Evolutionary conservation across 2,329 filamentous ascomycete genomes (phyloP), one percentile per base, ranked within the genome.

Genomic region (Fusarium beomiforme): DNA sequence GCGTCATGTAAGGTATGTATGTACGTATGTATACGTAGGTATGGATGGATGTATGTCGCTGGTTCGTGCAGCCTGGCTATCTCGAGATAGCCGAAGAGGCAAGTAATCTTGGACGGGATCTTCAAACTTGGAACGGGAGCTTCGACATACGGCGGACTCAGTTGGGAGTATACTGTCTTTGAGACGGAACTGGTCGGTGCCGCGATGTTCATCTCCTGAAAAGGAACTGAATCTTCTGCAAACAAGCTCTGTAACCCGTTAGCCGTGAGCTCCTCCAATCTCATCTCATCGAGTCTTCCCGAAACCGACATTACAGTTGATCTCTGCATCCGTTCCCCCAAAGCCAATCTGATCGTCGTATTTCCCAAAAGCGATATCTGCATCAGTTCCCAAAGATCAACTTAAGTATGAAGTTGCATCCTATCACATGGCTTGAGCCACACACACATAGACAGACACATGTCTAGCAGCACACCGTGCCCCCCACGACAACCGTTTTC

Each of bases 231-330:
- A 60, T 65, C 55, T 59, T 54, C 43, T 33, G 36, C 64, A 71
- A 71, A 69, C 64, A 71, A 19, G 47, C 57, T 53, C 68, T 71
- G 58, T 55, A 69, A 71, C 58, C 57, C 43, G 55, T 56, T 19
- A 37, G 54, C 55, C 64, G 64, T 60, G 39, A 49, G 29, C 29
- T 34, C 56, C 58, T 67, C 31, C 26, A 71, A 71, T 71, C 39
- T 71, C 64, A 23, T 41, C 26, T 29, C 26, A 29, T 71, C 43
- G 50, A 65, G 50, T 56, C 42, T 51, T 71, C 55, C 69, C 68
- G 50, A 19, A 46, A 41, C 49, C 26, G 58, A 49, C 26, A 49
- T 51, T 59, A 23, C 58, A 34, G 17, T 46, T 49, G 68, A 56
- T 41, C 44, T 46, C 26, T 43, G 42, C 36, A 55, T 31, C 50